phyloP scores from a whole-genome alignment of 1,284 basidiomycete genomes.

The Boletus smithii region DNA sequence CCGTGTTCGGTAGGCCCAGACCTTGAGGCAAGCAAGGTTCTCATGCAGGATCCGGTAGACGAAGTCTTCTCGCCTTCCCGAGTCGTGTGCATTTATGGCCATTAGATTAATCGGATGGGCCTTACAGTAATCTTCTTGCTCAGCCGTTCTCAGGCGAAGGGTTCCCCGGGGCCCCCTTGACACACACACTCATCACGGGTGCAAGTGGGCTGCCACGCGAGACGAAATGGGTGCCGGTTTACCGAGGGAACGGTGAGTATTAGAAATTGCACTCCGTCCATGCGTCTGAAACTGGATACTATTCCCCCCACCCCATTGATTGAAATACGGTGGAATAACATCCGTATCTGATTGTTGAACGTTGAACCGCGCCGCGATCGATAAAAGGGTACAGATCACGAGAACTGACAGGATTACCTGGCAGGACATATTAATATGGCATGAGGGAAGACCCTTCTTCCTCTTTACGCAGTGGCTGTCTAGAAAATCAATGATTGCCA shows the following conservation, averaged over 20 bases:
- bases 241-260: slow-evolving; percentile 3
- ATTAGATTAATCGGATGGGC: slow-evolving; percentile 10
- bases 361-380: no score
- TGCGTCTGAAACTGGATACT: neutral
- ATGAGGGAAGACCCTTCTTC: no score
- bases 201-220: slow-evolving; percentile 2
- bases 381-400: slow-evolving; percentile 8
- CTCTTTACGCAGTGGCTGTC: neutral
- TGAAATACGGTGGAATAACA: slow-evolving; percentile 2
- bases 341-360: neutral
- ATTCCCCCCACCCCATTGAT: neutral
- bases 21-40: slow-evolving; percentile 15
- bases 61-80: slow-evolving; percentile 9
- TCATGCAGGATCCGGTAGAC: slow-evolving; percentile 25
- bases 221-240: slow-evolving; percentile 1
- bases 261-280: neutral
- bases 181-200: neutral
- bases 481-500: no score
- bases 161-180: slow-evolving; percentile 5
- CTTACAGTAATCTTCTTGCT: neutral
- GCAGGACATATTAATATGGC: no score
- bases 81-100: slow-evolving; percentile 4
- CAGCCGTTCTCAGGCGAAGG: slow-evolving; percentile 17
- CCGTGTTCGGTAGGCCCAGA: slow-evolving; percentile 20
- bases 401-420: slow-evolving; percentile 4